Base-by-base conservation (phyloP, 225 moss, liverwort and hornwort species). In the Antitrichia curtipendula region DNA sequence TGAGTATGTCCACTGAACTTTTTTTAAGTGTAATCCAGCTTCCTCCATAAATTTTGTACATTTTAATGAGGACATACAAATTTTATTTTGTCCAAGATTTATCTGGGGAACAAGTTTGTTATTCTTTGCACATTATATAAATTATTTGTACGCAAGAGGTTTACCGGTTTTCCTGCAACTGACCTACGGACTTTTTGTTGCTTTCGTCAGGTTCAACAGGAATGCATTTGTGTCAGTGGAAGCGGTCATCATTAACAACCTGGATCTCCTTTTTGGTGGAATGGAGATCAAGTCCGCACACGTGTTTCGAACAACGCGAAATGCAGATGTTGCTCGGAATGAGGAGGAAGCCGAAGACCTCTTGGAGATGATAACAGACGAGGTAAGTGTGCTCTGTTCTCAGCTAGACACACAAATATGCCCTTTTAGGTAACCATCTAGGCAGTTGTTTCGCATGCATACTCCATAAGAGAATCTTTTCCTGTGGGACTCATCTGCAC, bases 301-400 rank as follows among this genome's bases (percentile, higher is more conserved):
- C 73, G 80, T 90, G 80, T 94, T 94, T 38, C 90, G 94, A 65
- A 94, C 94, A 29, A 94, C 94, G 6, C 88, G 94, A 70, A 94
- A 94, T 86, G 94, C 94, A 80, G 94, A 94, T 52, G 92, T 94
- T 86, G 90, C 94, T 84, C 91, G 94, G 73, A 94, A 94, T 71
- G 94, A 94, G 82, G 94, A 94, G 86, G 94, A 94, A 82, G 94
- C 94, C 58, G 94, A 94, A 82, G 94, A 94, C 69, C 90, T 94
- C 25, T 84, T 94, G 72, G 94, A 94, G 82, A 94, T 94, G 94
- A 94, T 94, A 80, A 94, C 94, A 59, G 94, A 94, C 70, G 94
- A 94, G 91, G 94, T 94, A 66, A 82, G 31, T 52, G n/a, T 45
- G 61, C 79, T 52, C 56, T 77, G 12, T 72, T 69, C 28, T 71